Evolutionary conservation across 2,329 filamentous ascomycete genomes (phyloP).

Genomic region (Ramularia endophylla): DNA sequence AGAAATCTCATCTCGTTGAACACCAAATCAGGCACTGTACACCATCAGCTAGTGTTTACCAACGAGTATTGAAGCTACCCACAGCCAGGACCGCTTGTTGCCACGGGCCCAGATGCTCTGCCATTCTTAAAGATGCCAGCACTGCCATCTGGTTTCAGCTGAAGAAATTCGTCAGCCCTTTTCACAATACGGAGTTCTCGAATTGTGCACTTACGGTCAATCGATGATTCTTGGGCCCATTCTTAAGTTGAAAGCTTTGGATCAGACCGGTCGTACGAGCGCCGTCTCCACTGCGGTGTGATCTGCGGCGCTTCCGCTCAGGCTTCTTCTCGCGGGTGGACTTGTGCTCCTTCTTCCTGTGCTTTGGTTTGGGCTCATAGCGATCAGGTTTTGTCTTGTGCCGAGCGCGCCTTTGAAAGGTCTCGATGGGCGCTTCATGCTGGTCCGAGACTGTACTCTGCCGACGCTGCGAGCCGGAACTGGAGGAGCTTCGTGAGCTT

Average conservation of each 20-base stretch:
- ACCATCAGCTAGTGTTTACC: conserved; percentile 10
- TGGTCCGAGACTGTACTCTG: conserved; percentile 2
- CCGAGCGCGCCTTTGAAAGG: conserved; percentile 40
- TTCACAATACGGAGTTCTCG: not conserved
- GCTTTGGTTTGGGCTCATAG: conserved; percentile 36
- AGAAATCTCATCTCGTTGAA: conserved; percentile 49
- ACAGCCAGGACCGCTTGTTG: conserved; percentile 34
- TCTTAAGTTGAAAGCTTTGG: conserved; percentile 41
- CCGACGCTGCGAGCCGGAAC: not conserved
- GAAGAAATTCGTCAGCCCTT: not conserved
- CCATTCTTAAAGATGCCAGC: conserved; percentile 46
- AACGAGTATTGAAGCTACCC: conserved; percentile 28
- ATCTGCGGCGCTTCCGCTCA: conserved; percentile 28
- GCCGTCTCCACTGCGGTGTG: conserved; percentile 33
- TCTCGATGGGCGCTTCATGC: conserved; percentile 8
- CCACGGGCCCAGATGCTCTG: conserved; percentile 40
- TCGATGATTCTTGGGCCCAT: conserved; percentile 37
- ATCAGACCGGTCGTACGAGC: conserved; percentile 33
- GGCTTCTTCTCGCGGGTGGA: conserved; percentile 9
- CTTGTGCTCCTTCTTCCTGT: conserved; percentile 24
- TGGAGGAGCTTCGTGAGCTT: conserved; percentile 7
- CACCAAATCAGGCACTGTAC: conserved; percentile 46
- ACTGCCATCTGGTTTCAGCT: conserved; percentile 40
- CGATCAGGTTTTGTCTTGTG: conserved; percentile 43
- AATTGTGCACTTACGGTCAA: conserved; percentile 37